phyloP scores from a whole-genome alignment of 306 rosid genomes.

The Betula pendula region DNA sequence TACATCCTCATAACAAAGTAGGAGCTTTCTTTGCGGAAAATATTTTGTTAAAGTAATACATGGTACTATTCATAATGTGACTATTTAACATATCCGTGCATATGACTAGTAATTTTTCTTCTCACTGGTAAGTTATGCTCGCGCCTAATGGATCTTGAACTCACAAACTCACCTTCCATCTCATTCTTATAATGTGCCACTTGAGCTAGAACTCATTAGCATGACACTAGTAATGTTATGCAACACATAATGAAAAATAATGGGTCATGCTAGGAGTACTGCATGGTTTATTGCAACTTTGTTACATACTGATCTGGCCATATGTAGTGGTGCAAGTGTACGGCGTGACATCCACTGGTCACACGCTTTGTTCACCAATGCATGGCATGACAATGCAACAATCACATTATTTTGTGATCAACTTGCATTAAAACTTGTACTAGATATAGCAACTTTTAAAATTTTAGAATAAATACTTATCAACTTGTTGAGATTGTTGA shows the following conservation, averaged over 20 bases:
- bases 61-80: neutral
- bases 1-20: too few species aligned
- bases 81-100: neutral
- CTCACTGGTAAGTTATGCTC: neutral
- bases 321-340: neutral
- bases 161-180: neutral
- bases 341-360: neutral
- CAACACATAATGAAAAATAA: neutral
- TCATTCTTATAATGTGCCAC: neutral
- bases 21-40: too few species aligned
- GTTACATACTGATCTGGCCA: neutral
- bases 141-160: neutral
- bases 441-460: neutral
- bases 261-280: neutral
- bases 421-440: neutral
- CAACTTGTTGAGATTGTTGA: neutral
- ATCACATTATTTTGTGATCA: neutral
- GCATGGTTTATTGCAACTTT: neutral
- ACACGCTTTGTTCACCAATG: neutral
- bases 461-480: neutral
- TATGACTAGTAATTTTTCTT: too few species aligned
- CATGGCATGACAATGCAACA: neutral
- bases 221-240: neutral
- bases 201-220: neutral
- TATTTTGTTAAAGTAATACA: neutral